Evolutionary conservation across 768 basidiomycete genomes (phyloP).

Genomic region (Collybia sp.): DNA sequence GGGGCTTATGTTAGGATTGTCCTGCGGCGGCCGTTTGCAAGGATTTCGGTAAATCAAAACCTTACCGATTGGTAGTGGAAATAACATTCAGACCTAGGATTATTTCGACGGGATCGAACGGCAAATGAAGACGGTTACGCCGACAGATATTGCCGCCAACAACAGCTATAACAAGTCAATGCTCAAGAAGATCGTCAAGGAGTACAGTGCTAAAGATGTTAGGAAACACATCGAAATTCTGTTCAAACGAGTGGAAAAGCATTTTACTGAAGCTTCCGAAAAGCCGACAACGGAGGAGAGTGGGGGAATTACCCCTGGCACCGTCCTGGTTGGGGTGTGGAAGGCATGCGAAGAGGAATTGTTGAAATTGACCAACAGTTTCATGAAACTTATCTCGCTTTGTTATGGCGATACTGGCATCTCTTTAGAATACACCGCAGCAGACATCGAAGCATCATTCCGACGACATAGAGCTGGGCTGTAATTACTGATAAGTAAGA

Average conservation of each 20-base stretch:
- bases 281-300: slow-evolving; percentile 55
- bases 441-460: slow-evolving; percentile 78
- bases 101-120: slow-evolving; percentile 92
- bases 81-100: slow-evolving; percentile 48
- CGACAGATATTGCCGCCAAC: slow-evolving; percentile 73
- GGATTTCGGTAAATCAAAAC: slow-evolving; percentile 44
- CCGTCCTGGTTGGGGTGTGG: slow-evolving; percentile 83
- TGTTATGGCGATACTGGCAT: slow-evolving; percentile 77
- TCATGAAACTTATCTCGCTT: slow-evolving; percentile 62
- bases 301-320: slow-evolving; percentile 49
- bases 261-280: slow-evolving; percentile 82
- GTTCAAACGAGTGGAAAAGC: slow-evolving; percentile 92
- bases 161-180: slow-evolving; percentile 69
- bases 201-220: slow-evolving; percentile 83
- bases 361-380: slow-evolving; percentile 65
- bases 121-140: slow-evolving; percentile 74
- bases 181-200: slow-evolving; percentile 83
- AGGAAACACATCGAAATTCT: slow-evolving; percentile 84
- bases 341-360: slow-evolving; percentile 86
- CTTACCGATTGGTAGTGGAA: background rate
- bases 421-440: slow-evolving; percentile 65
- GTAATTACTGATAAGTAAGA: slow-evolving; percentile 3
- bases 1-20: slow-evolving; percentile 83
- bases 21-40: slow-evolving; percentile 80
- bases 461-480: slow-evolving; percentile 48